Base-by-base conservation (phyloP, 176 grass and related monocot genomes). In the Dactylis glomerata region DNA sequence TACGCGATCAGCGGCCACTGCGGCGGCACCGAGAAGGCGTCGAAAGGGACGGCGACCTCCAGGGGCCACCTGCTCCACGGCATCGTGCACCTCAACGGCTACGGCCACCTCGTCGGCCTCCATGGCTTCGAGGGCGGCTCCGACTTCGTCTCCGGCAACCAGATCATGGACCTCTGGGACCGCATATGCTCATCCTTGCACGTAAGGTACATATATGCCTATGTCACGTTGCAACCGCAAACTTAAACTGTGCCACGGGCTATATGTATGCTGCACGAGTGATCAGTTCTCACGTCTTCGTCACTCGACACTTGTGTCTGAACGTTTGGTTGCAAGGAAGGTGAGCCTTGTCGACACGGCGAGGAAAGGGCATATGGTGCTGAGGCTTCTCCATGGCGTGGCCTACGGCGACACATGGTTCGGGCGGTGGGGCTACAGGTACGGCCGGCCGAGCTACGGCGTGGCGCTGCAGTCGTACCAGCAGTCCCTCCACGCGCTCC, bases 361-460 rank as follows among this genome's bases (percentile, higher is more conserved):
- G 87, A 88, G 86, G 66, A 98, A 95, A 82, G 91, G 76, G 13
- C 81, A 87, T 74, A 93, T 93, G 96, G 90, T 90, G 65, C 87
- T 98, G 7, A 77, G 96, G 73, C 78, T 95, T 57, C 73, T 98
- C 7, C 88, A 93, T 62, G 93, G 96, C 76, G 75, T 95, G 0
- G 93, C 93, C 30, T 95, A 92, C 52, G 89, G 96, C 38, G 88
- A 90, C 75, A 90, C 96, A 20, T 98, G 96, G 93, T 98, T 98
- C 77, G 86, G 88, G 10, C 89, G 84, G 27, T 95, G 93, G 96
- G 96, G 96, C 42, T 98, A 95, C 85, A 34, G 52, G 74, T 95
- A 93, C 56, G 91, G 87, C 32, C 83, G 70, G 10, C 90, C 88
- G 5, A 94, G 89, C 83, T 98, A 93, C 75, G 89, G 89, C 51